phyloP scores from a whole-genome alignment of 495 filamentous ascomycete species.

The Thermothielavioides terrestris region DNA sequence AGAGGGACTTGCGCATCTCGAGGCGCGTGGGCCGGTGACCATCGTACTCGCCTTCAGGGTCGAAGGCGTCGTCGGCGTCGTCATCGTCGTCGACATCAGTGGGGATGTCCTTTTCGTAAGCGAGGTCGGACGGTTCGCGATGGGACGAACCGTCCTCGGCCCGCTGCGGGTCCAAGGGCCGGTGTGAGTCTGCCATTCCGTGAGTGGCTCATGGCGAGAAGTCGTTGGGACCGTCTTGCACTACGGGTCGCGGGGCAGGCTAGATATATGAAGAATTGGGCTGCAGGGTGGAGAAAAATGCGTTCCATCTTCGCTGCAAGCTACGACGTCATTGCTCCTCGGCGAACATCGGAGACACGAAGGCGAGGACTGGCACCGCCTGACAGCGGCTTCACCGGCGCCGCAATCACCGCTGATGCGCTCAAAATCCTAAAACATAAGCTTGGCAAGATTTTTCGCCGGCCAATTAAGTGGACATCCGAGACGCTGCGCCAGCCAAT shows the following conservation, averaged over 20 bases:
- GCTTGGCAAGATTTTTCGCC: too few relatives aligned
- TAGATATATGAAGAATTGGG: neutral
- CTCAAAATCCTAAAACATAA: too few relatives aligned
- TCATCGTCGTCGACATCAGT: neutral
- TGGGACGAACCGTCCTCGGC: constrained; percentile 1
- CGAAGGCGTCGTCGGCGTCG: neutral
- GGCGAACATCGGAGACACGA: neutral
- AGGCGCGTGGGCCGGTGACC: constrained; percentile 17
- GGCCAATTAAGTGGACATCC: too few relatives aligned
- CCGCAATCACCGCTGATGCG: neutral
- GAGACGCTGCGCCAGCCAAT: too few relatives aligned
- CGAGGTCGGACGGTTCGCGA: neutral
- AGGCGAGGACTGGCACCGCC: too few relatives aligned
- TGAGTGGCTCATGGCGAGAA: neutral
- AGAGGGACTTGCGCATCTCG: constrained; percentile 11
- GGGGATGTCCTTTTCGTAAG: neutral
- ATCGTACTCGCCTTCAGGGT: constrained; percentile 9
- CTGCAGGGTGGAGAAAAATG: neutral
- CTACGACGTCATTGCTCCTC: constrained; percentile 1
- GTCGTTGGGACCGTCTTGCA: neutral
- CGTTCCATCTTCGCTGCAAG: neutral
- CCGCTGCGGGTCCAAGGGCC: neutral
- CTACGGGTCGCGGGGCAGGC: neutral
- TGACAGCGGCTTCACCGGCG: neutral
- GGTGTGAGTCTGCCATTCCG: neutral